Base-by-base conservation (phyloP, 148 eudicot species). In the Camellia japonica region DNA sequence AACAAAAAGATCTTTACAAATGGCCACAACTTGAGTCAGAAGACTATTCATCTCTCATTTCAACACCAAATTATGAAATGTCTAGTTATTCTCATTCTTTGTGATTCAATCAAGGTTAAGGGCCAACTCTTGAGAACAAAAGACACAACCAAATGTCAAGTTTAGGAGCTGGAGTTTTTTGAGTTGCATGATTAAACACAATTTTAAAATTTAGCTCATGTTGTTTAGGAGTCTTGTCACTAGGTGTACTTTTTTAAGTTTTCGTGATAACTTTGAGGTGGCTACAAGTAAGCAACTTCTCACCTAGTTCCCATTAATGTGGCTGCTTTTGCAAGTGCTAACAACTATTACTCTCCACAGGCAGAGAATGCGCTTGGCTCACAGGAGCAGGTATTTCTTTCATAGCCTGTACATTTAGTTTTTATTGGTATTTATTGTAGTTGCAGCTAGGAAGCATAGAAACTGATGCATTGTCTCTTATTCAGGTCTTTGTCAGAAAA, bases 331-430 rank as follows among this genome's bases (percentile, higher is more conserved):
- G 23, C 47, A 77, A 78, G 3, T 63, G 78, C 72, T 77, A 65
- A 62, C 67, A 13, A 9, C 9, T 80, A 41, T 73, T 61, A 30
- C 38, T 76, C 69, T 81, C 38, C 55, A 47, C 79, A 81, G 82
- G 77, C 72, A 43, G 87, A 81, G 43, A 84, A 55, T 73, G 74
- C 77, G 71, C 79, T 58, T 73, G 83, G 83, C 41, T 72, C 85
- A 61, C 86, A 78, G 60, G 88, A 86, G 74, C 88, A 86, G 88
- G 83, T 85, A 78, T 73, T 41, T 52, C 23, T 64, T 71, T 56
- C 23, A 23, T 41, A 30, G 54, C 38, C n/a, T 68, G 20, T 12
- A 65, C 62, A 13, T 19, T 81, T 51, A 16, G 43, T 73, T 13
- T 54, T 38, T 42, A 23, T 3, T 3, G 14, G 43, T 73, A 30